These are phyloP conservation scores for Stagonosporopsis chrysanthemi DNA, from an alignment of 2,329 filamentous ascomycete genomes.

Conservation along the genomic window DNA sequence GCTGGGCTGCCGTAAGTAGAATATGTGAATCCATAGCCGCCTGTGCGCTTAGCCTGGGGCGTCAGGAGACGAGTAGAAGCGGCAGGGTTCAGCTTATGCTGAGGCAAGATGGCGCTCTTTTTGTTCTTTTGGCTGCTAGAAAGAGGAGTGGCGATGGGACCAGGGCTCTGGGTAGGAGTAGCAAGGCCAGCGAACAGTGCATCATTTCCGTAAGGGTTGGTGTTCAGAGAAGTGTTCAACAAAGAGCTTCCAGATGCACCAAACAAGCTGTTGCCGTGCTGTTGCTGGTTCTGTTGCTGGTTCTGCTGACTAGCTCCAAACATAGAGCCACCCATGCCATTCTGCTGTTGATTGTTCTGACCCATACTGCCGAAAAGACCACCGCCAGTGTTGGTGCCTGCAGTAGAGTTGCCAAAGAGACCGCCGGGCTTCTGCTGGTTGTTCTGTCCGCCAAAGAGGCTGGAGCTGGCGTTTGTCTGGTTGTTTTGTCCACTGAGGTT, in stretches of 20 bases:
- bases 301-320: constrained; percentile 55
- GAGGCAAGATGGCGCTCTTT: constrained; percentile 79
- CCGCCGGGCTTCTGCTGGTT: constrained; percentile 55
- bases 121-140: constrained; percentile 78
- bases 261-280: constrained; percentile 58
- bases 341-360: constrained; percentile 53
- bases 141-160: constrained; percentile 89
- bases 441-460: constrained; percentile 52
- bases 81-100: constrained; percentile 85
- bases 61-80: constrained; percentile 82
- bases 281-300: constrained; percentile 52
- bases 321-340: constrained; percentile 45
- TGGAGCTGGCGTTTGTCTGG: constrained; percentile 38
- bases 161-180: constrained; percentile 73
- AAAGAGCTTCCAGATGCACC: constrained; percentile 59
- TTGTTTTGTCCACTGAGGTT: constrained; percentile 39
- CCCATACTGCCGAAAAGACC: constrained; percentile 57
- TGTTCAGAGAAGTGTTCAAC: constrained; percentile 64
- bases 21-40: constrained; percentile 89
- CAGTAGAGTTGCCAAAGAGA: constrained; percentile 50
- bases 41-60: constrained; percentile 72
- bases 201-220: constrained; percentile 88
- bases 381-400: constrained; percentile 50
- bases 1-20: constrained; percentile 87
- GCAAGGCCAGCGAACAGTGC: constrained; percentile 82